Evolutionary conservation across 192 early-diverging fungal genomes (phyloP).

Genomic region (Phycomyces blakesleeanus): DNA sequence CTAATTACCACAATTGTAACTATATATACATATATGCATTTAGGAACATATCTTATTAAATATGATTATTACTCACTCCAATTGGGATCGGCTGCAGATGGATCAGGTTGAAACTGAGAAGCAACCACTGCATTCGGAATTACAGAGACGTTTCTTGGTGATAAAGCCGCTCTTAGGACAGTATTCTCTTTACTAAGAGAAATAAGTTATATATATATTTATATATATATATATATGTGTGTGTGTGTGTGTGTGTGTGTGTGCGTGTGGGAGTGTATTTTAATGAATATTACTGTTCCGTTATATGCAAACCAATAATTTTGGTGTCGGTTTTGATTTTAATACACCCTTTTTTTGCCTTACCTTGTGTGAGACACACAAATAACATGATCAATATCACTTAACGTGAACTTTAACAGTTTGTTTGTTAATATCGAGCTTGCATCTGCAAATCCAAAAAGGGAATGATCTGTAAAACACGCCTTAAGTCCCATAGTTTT

Average conservation of each 20-base stretch:
- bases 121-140: conserved; percentile 98
- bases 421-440: conserved; percentile 94
- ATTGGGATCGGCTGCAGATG: conserved; percentile 63
- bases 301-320: too few species aligned
- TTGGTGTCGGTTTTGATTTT: too few species aligned
- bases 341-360: neutral
- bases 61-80: conserved; percentile 54
- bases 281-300: too few species aligned
- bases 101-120: conserved; percentile 84
- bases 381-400: conserved; percentile 96
- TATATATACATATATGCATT: conserved; percentile 30
- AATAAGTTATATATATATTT: neutral
- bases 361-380: conserved; percentile 96
- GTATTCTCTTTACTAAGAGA: conserved; percentile 93
- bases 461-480: conserved; percentile 95
- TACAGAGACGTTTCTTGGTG: conserved; percentile 86
- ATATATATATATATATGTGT: too few species aligned
- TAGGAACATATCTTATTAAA: too few species aligned
- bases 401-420: conserved; percentile 92
- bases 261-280: too few species aligned
- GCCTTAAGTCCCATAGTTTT: conserved; percentile 92
- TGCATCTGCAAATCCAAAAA: conserved; percentile 95
- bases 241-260: too few species aligned
- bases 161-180: conserved; percentile 86
- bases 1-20: conserved; percentile 93